A percentile compares a stretch with the other conserved stretches of the same genome.
Evolutionary conservation across 176 grass and related monocot genomes (phyloP).

Genomic region (Musa troglodytarum): DNA sequence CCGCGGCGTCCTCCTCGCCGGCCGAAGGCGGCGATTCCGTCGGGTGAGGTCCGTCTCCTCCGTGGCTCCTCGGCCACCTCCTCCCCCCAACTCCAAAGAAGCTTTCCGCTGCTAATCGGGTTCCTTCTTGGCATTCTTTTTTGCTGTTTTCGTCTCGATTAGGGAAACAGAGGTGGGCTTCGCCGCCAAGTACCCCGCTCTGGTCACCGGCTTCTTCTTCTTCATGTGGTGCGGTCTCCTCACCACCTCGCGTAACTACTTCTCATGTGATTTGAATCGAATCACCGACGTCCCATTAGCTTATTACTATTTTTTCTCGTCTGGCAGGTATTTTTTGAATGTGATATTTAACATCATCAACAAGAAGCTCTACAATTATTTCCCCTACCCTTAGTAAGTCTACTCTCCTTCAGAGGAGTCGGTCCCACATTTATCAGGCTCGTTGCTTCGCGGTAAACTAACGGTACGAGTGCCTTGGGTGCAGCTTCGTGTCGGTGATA

Average conservation of each 20-base stretch:
- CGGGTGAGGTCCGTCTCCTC: constrained; percentile 53
- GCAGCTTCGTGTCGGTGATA: constrained; percentile 82
- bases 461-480: background rate
- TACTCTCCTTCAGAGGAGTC: no score
- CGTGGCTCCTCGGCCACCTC: constrained; percentile 7
- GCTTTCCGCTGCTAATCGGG: no score
- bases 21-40: constrained; percentile 42
- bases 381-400: constrained; percentile 96
- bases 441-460: no score
- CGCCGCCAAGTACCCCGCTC: constrained; percentile 55
- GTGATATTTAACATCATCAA: constrained; percentile 99
- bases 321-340: constrained; percentile 90
- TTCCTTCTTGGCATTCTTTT: background rate
- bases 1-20: constrained; percentile 44
- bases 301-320: no score
- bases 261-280: no score
- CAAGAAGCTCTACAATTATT: constrained; percentile 99
- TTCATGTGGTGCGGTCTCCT: constrained; percentile 67
- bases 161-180: constrained; percentile 63
- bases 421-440: no score
- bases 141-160: background rate
- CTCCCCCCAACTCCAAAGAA: background rate
- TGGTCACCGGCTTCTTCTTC: constrained; percentile 97
- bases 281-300: no score
- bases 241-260: background rate